A percentile compares a stretch with the other conserved stretches of the same genome.
These are phyloP conservation scores for Stephania cephalantha DNA, from an alignment of 164 flowering plant species.

Conservation along the genomic window DNA sequence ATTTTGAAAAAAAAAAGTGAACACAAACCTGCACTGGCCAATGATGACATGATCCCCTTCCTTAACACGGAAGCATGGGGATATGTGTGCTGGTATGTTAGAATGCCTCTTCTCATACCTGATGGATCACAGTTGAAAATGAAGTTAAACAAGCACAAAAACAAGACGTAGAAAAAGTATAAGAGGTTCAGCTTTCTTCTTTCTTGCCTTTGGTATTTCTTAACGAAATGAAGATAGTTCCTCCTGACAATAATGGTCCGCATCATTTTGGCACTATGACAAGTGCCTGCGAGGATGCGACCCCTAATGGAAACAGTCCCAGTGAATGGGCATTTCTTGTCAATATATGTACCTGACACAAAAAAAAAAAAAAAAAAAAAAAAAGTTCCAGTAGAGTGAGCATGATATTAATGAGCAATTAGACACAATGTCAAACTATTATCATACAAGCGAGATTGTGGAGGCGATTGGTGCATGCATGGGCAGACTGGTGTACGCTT, in stretches of 20 bases:
- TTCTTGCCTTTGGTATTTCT: neutral
- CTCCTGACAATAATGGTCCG: neutral
- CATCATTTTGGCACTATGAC: neutral
- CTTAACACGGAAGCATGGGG: neutral
- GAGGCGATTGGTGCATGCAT: too few species aligned
- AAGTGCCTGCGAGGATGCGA: neutral
- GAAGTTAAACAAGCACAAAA: too few species aligned
- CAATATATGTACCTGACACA: neutral
- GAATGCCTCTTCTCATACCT: neutral
- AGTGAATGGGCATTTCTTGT: neutral
- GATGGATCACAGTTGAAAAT: too few species aligned
- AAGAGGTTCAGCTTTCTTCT: too few species aligned
- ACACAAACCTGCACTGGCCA: neutral
- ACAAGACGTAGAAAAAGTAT: too few species aligned
- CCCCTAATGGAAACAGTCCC: neutral
- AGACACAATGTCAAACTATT: neutral
- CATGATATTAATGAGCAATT: neutral
- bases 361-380: too few species aligned
- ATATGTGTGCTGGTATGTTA: neutral
- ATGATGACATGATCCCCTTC: neutral
- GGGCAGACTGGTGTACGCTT: too few species aligned
- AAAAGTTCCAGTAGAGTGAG: neutral
- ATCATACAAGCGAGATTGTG: too few species aligned
- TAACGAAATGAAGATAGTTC: neutral
- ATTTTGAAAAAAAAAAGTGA: neutral